Conservation (phyloP, 2,329 filamentous ascomycete species). For the Sporothrix sp. region DNA sequence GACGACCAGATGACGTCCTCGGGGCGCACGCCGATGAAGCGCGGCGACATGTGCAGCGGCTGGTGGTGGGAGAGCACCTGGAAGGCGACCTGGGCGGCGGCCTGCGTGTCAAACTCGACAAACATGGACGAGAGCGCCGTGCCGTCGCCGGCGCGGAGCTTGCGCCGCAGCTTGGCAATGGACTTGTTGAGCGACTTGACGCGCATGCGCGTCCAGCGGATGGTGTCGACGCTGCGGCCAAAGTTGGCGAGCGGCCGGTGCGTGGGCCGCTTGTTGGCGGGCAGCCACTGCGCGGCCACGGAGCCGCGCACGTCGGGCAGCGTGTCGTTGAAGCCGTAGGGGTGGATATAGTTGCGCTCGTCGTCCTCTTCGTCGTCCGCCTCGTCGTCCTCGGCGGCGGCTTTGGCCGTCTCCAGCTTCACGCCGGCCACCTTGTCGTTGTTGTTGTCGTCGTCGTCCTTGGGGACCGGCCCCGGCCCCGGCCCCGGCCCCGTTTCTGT, state of each 20-base stretch:
- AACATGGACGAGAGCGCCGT: slow-evolving; percentile 68
- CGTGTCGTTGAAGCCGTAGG: slow-evolving; percentile 23
- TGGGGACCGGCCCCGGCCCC: neutral
- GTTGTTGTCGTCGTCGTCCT: neutral
- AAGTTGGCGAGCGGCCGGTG: slow-evolving; percentile 54
- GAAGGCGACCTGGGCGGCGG: slow-evolving; percentile 75
- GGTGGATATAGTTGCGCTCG: slow-evolving; percentile 35
- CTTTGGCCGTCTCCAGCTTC: neutral
- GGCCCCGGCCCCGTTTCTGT: neutral
- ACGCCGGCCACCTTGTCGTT: neutral
- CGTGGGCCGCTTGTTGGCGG: slow-evolving; percentile 56
- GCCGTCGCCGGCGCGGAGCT: slow-evolving; percentile 54
- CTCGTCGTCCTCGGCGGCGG: slow-evolving; percentile 22
- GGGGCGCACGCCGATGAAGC: slow-evolving; percentile 72
- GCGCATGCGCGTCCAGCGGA: slow-evolving; percentile 68
- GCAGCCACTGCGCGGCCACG: slow-evolving; percentile 57
- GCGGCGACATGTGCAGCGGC: slow-evolving; percentile 72
- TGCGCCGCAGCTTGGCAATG: slow-evolving; percentile 39
- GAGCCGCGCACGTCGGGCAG: slow-evolving; percentile 35
- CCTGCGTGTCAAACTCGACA: slow-evolving; percentile 76
- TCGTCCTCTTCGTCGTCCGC: slow-evolving; percentile 40
- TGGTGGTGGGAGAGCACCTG: slow-evolving; percentile 76
- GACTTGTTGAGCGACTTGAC: slow-evolving; percentile 35
- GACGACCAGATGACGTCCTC: slow-evolving; percentile 81
- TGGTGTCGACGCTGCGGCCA: slow-evolving; percentile 78